phyloP scores from a whole-genome alignment of 768 basidiomycete species.

The Mycena rebaudengoi region DNA sequence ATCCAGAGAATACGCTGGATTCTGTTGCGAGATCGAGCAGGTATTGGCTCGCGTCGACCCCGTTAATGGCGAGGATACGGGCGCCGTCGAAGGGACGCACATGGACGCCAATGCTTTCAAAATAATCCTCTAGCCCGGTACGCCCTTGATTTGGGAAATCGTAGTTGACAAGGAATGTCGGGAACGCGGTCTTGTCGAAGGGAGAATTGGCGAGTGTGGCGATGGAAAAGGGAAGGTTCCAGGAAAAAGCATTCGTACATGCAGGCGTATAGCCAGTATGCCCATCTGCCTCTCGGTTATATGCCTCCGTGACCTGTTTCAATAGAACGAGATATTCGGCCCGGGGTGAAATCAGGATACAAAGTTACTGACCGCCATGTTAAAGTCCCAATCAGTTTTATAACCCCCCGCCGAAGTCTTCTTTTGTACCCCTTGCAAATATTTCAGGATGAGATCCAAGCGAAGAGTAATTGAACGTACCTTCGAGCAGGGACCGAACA shows the following conservation, averaged over 20 bases:
- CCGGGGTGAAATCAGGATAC: too few species aligned
- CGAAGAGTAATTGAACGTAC: not conserved
- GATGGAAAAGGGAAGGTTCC: constrained; percentile 24
- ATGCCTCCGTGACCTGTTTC: constrained; percentile 25
- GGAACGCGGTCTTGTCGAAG: constrained; percentile 13
- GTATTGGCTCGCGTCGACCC: constrained; percentile 25
- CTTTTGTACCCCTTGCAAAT: constrained; percentile 1
- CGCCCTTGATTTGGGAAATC: constrained; percentile 26
- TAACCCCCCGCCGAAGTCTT: constrained; percentile 9
- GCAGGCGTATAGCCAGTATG: constrained; percentile 17
- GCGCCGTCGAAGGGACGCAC: constrained; percentile 22
- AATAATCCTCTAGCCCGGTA: constrained; percentile 19
- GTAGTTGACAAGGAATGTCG: constrained; percentile 27
- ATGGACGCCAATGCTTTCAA: constrained; percentile 20
- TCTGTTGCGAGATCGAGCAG: constrained; percentile 21
- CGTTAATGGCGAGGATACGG: constrained; percentile 21
- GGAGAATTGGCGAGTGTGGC: constrained; percentile 19
- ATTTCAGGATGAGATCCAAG: not conserved
- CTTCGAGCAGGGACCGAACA: constrained; percentile 22
- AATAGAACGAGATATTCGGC: not conserved
- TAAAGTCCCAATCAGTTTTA: constrained; percentile 29
- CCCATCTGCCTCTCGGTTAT: constrained; percentile 25
- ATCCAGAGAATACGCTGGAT: constrained; percentile 24
- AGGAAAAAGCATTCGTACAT: constrained; percentile 23
- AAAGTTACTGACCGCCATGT: constrained; percentile 19